A percentile compares a stretch with the other conserved stretches of the same genome.
Conservation (phyloP, 1,284 basidiomycete species). For the Neotropicomus parvogracilis region DNA sequence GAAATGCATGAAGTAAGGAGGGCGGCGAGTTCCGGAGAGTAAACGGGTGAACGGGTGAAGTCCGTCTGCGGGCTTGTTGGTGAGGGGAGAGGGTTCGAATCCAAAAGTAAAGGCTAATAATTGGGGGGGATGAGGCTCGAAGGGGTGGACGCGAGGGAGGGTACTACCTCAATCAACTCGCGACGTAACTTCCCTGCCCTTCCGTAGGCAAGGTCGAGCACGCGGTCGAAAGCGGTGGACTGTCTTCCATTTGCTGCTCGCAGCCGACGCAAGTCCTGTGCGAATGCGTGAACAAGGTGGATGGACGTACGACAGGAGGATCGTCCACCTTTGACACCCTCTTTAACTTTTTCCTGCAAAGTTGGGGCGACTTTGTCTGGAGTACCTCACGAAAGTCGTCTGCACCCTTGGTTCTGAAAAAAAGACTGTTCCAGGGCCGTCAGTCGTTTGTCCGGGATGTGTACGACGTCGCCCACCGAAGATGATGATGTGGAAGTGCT, state of each 20-base stretch:
- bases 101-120: conserved; percentile 51
- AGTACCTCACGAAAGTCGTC: conserved; percentile 52
- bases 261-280: conserved; percentile 55
- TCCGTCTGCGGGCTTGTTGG: conserved; percentile 51
- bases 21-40: conserved; percentile 56
- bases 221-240: conserved; percentile 48
- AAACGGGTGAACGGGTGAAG: conserved; percentile 58
- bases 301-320: background rate
- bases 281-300: background rate
- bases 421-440: conserved; percentile 47
- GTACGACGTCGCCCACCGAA: conserved; percentile 21
- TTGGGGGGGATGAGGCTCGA: conserved; percentile 11
- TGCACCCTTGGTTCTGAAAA: conserved; percentile 58
- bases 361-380: conserved; percentile 27
- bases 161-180: conserved; percentile 59
- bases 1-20: conserved; percentile 54
- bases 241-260: conserved; percentile 55
- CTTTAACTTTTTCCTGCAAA: conserved; percentile 44
- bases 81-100: conserved; percentile 40
- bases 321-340: conserved; percentile 47
- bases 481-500: conserved; percentile 28
- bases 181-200: conserved; percentile 65
- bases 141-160: conserved; percentile 1
- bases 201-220: conserved; percentile 79
- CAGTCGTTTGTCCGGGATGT: background rate